Base-by-base conservation (phyloP, 257 asterid genomes). In the Nicotiana noctiflora region DNA sequence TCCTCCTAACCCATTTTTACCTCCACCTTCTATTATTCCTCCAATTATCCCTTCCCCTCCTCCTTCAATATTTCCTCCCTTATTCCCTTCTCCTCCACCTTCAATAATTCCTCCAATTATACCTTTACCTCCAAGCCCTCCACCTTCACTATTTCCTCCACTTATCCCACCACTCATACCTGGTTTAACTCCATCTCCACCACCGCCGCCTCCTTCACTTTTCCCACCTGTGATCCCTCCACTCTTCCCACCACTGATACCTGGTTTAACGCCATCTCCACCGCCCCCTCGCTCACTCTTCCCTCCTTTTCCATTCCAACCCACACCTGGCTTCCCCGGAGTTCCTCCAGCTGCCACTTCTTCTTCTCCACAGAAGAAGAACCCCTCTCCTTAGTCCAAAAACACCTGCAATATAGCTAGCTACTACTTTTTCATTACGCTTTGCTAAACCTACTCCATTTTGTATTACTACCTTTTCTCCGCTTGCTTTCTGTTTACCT, bases 291-390 rank as follows among this genome's bases (percentile, higher is more conserved):
- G 49, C 49, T 40, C 49, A 40, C 49, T 40, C 49, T 40, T 40
- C 49, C 49, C 49, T 40, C 49, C 49, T 40, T 40, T 40, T 40
- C 49, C 49, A 40, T 40, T 40, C 46, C 46, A 40, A 40, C 46
- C 46, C 18, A 37, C 77, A 0, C 94, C 94, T n/a, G 92, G 93
- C 79, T 84, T 85, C 78, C 93, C 95, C 2, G 89, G 94, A 79
- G 90, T 70, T 79, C 93, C 92, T 40, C 90, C 91, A 17, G 88
- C 91, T 57, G 19, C 55, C 72, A 81, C 56, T 57, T 75, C 90
- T 75, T 79, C 87, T 8, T 70, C 83, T 19, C 76, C 88, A 21
- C 83, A 87, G 76, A 77, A 83, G 77, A 89, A 37, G 37, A 74
- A 74, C 9, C 40, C 40, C 37, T 78, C 70, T 64, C 82, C 82